These are phyloP conservation scores for Globisporangium apiculatum DNA, from an alignment of 352 stramenopile species.

Conservation along the genomic window DNA sequence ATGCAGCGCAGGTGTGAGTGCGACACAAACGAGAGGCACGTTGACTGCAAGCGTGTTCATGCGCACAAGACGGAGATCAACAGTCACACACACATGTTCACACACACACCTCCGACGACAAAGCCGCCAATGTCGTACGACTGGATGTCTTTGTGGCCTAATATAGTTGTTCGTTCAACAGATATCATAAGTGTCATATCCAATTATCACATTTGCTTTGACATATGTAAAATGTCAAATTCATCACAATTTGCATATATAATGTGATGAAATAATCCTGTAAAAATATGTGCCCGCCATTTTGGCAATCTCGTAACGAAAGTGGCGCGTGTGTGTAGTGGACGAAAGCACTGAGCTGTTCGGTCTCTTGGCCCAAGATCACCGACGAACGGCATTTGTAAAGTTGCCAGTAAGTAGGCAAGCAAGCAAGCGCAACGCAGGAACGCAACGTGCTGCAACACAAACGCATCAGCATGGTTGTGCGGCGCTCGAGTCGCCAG, in stretches of 20 bases:
- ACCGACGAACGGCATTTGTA: neutral
- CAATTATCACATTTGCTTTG: too few relatives aligned
- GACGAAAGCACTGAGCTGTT: neutral
- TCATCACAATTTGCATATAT: too few relatives aligned
- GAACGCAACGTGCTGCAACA: neutral
- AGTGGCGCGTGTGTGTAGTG: neutral
- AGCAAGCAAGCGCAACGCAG: neutral
- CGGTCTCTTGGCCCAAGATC: too few relatives aligned
- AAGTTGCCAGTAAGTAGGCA: neutral
- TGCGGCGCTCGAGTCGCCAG: constrained; percentile 5
- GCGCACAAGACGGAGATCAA: neutral
- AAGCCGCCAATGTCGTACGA: constrained; percentile 97
- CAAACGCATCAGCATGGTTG: neutral
- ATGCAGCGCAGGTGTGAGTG: constrained; percentile 1
- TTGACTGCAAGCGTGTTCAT: too few relatives aligned
- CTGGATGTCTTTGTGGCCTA: constrained; percentile 76
- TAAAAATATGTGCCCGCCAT: neutral
- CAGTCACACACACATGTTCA: neutral
- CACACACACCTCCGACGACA: constrained; percentile 86
- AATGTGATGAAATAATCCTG: too few relatives aligned
- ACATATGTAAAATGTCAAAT: too few relatives aligned
- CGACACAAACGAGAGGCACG: neutral
- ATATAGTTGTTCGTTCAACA: too few relatives aligned
- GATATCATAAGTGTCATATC: too few relatives aligned
- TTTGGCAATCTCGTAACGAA: neutral